Evolutionary conservation across 768 basidiomycete species (phyloP), one percentile per base, ranked within the genome.

Genomic region (Cyathus striatus): DNA sequence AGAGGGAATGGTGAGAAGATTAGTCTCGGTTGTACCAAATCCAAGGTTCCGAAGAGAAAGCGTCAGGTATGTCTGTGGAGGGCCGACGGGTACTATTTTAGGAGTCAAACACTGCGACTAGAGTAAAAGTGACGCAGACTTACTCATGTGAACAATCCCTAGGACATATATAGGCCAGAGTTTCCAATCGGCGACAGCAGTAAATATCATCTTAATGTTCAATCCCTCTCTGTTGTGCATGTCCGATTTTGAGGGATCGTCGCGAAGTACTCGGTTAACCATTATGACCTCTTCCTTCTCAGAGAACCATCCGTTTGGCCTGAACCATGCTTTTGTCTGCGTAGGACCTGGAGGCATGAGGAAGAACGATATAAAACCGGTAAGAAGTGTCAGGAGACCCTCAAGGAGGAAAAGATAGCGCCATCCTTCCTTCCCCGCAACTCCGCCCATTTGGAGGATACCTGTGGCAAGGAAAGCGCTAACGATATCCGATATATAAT

Each of bases 201-300:
- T 52, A 57, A 64, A 76, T 22, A 85, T 71, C 63, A 72, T 75
- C 46, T 51, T 57, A 6, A 68, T 37, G 3, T 64, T 63, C 4
- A 86, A 62, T 12, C 79, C 82, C 61, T 86, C 63, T n/a, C 83
- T 73, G 49, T 86, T 85, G 61, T 84, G 81, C 83, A 85, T 82
- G 49, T 75, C 70, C 10, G 75, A 78, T 54, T 83, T 83, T 5
- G 77, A 64, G 4, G 82, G 81, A 50, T 86, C 81, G 53, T 83
- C 81, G 12, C 81, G 72, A 4, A 83, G 59, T 4, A 84, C 73
- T 26, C 43, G 63, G 51, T 81, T 82, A 26, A 83, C 80, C 58
- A 81, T 77, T 45, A 84, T 82, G 22, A 65, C 59, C 54, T 83
- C 81, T 52, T 83, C 81, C 6, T 76, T 61, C 41, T 81, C 81